A percentile compares a stretch with the other conserved stretches of the same genome.
Conservation (phyloP, 805 yeast genomes). For the Cyberlindnera suaveolens region DNA sequence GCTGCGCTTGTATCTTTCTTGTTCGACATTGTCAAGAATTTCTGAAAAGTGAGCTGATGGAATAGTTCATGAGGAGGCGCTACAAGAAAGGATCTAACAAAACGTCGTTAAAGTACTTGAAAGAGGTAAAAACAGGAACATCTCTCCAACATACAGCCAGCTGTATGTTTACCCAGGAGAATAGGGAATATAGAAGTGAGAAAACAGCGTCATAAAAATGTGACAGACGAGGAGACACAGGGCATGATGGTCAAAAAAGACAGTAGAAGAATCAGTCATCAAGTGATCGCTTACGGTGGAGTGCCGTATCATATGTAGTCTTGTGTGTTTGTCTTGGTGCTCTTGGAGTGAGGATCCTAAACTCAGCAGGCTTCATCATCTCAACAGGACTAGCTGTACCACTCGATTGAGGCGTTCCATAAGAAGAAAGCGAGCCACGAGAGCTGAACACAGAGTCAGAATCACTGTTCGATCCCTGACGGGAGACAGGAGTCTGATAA, state of each 20-base stretch:
- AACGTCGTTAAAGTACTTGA: not conserved
- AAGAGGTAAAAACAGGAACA: not conserved
- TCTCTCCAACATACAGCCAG: not conserved
- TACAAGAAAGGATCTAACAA: not conserved
- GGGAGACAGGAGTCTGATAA: conserved; percentile 15
- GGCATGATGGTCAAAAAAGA: too few relatives aligned
- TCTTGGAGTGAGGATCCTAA: too few relatives aligned
- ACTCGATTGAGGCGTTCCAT: conserved; percentile 16
- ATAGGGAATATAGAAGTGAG: too few relatives aligned
- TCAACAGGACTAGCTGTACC: conserved; percentile 14
- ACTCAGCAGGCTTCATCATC: conserved; percentile 3
- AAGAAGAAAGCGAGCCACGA: conserved; percentile 14
- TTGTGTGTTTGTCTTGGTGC: not conserved
- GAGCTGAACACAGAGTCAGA: conserved; percentile 11
- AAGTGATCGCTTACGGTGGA: too few relatives aligned
- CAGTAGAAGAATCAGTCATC: too few relatives aligned
- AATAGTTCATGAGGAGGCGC: not conserved
- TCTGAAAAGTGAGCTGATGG: too few relatives aligned
- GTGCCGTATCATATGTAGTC: too few relatives aligned
- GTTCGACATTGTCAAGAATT: too few relatives aligned
- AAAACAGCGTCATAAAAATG: too few relatives aligned
- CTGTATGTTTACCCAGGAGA: not conserved
- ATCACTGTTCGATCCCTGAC: conserved; percentile 11
- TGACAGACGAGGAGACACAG: not conserved
- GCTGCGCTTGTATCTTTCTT: too few relatives aligned